Evolutionary conservation across 2,329 filamentous ascomycete species (phyloP).

Genomic region (Arthrocladium fulminans): DNA sequence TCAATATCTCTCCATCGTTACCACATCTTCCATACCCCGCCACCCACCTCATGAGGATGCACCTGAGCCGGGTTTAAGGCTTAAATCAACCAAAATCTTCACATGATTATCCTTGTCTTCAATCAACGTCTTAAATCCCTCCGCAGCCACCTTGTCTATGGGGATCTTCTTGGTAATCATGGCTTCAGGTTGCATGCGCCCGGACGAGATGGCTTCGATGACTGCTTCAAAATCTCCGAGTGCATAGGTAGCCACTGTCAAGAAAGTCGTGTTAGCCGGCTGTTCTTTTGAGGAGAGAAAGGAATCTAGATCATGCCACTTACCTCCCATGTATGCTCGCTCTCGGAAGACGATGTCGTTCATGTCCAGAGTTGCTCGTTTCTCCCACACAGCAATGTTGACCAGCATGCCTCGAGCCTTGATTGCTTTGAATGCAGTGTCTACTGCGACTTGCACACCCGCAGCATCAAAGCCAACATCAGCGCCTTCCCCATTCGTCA

Average conservation of each 20-base stretch:
- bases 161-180: constrained; percentile 55
- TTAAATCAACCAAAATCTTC: constrained; percentile 47
- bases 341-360: constrained; percentile 48
- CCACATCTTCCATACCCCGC: not conserved
- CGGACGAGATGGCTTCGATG: constrained; percentile 33
- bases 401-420: constrained; percentile 44
- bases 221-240: constrained; percentile 42
- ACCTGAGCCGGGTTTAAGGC: not conserved
- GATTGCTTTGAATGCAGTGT: constrained; percentile 41
- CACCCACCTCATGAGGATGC: not conserved
- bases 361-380: constrained; percentile 40
- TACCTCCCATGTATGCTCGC: constrained; percentile 42
- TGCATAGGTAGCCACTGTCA: constrained; percentile 28
- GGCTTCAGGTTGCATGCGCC: constrained; percentile 24
- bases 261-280: not conserved
- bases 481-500: constrained; percentile 36
- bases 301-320: too few species aligned
- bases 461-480: constrained; percentile 46
- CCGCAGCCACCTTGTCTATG: constrained; percentile 48
- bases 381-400: constrained; percentile 50
- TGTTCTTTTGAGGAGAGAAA: not conserved
- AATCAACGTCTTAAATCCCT: constrained; percentile 49
- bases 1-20: too few species aligned
- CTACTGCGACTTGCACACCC: constrained; percentile 44
- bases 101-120: constrained; percentile 53